Base-by-base conservation (phyloP, 495 filamentous ascomycete species). In the Aeminium ludgeri region DNA sequence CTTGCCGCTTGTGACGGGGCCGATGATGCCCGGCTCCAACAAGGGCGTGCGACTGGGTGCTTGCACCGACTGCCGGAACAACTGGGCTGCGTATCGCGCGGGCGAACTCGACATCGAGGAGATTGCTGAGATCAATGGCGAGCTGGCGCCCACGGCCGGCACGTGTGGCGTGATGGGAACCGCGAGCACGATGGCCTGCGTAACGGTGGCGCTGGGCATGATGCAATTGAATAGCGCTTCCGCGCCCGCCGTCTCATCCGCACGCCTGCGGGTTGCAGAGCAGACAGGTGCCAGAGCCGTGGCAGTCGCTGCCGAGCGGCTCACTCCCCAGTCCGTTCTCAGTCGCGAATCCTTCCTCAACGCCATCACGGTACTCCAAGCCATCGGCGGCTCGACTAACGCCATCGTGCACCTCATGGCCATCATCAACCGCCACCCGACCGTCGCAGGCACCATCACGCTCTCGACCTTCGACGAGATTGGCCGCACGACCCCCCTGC, bases 321-420 rank as follows among this genome's bases (percentile, higher is more conserved):
- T 59, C 4, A 63, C 57, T 18, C 76, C 76, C 0, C 75, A 79
- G 36, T 49, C 60, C 0, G 51, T 80, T 0, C 57, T 81, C n/a
- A 63, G 68, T 0, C 61, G 63, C 10, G 67, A 73, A 30, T 79
- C 74, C 0, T 78, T 81, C 48, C 50, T 70, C 34, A 81, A 81
- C 51, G 76, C 76, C 33, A 74, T 78, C 48, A 75, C 63, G 1
- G 76, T 80, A 0, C 63, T 81, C 1, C 76, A 80, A 44, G 76
- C 76, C 15, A 76, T 80, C 31, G 76, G 76, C 16, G 76, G 76
- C 13, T 77, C 73, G 0, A 80, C 76, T 1, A 81, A 80, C 57
- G 74, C 72, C 3, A 64, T 81, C 5, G 69, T 80, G 0, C 76
- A 81, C 47, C 55, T 81, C 8, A 56, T 81, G 54, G 76, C 76